These are phyloP conservation scores for Blastomyces percursus DNA, from an alignment of 2,329 filamentous ascomycete species.

Conservation along the genomic window DNA sequence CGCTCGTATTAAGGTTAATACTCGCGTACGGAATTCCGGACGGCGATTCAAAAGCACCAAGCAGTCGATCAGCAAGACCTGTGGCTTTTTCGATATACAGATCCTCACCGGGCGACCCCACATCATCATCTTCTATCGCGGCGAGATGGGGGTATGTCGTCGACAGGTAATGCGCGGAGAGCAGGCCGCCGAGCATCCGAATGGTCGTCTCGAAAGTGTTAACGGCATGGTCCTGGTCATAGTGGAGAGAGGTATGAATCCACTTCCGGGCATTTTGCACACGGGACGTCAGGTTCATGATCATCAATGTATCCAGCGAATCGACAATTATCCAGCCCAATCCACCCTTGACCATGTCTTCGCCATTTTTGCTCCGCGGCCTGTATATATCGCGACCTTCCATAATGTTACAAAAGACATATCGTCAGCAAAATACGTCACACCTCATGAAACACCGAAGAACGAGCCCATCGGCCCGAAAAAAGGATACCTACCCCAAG, in stretches of 20 bases:
- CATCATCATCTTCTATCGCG: constrained; percentile 58
- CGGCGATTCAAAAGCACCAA: constrained; percentile 75
- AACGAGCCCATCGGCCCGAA: constrained; percentile 5
- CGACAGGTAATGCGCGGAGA: constrained; percentile 92
- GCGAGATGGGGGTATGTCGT: constrained; percentile 71
- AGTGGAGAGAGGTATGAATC: constrained; percentile 69
- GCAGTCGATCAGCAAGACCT: constrained; percentile 76
- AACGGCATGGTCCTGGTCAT: constrained; percentile 88
- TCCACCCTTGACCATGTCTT: constrained; percentile 76
- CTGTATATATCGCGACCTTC: constrained; percentile 75
- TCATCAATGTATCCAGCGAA: constrained; percentile 87
- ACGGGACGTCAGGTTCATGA: constrained; percentile 91
- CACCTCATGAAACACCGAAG: constrained; percentile 16
- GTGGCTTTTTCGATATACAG: constrained; percentile 92
- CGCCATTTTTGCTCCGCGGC: constrained; percentile 66
- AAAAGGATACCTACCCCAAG: constrained; percentile 61
- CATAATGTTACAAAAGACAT: constrained; percentile 9
- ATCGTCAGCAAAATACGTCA: constrained; percentile 12
- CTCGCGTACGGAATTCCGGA: constrained; percentile 86
- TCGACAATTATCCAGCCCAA: constrained; percentile 98
- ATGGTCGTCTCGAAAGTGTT: constrained; percentile 98
- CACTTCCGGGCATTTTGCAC: constrained; percentile 78
- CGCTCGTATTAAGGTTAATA: constrained; percentile 67
- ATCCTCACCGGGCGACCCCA: constrained; percentile 67
- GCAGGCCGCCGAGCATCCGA: constrained; percentile 84